Evolutionary conservation across 2,329 filamentous ascomycete species (phyloP).

Genomic region (Aspergillus eucalypticola): DNA sequence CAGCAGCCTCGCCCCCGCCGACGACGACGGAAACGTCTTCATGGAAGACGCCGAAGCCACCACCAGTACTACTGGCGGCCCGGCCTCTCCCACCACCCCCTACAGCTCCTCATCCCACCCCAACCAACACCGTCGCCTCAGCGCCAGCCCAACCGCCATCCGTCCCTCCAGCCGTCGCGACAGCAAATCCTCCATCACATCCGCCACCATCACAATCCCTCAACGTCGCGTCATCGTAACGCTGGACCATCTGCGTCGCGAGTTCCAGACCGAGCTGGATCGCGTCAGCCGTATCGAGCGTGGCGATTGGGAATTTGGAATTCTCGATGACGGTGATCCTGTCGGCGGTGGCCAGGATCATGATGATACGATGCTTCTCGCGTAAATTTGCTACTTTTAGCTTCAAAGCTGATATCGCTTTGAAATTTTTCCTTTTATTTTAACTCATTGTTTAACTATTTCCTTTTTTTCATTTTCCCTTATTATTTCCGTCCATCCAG

Average conservation of each 20-base stretch:
- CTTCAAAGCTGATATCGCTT: neutral
- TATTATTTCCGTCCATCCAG: neutral
- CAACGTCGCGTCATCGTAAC: conserved; percentile 76
- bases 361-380: conserved; percentile 40
- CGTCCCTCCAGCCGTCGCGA: conserved; percentile 22
- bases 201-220: conserved; percentile 16
- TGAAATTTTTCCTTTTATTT: neutral
- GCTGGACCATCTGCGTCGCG: conserved; percentile 78
- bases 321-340: conserved; percentile 22
- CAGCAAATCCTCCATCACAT: conserved; percentile 23
- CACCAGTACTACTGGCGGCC: conserved; percentile 6
- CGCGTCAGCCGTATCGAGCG: conserved; percentile 83
- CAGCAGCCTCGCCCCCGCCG: conserved; percentile 36
- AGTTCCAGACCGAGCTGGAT: conserved; percentile 89
- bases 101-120: conserved; percentile 6
- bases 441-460: neutral
- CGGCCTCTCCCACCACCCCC: conserved; percentile 20
- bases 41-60: conserved; percentile 40
- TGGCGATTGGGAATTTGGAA: conserved; percentile 78
- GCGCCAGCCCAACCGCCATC: conserved; percentile 25
- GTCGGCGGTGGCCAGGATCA: conserved; percentile 30
- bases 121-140: conserved; percentile 19
- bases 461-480: neutral
- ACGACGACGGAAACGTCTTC: conserved; percentile 42
- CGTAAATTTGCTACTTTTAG: conserved; percentile 16